Conservation (phyloP, 139 green algal genomes). For the Coccomyxa sp. region DNA sequence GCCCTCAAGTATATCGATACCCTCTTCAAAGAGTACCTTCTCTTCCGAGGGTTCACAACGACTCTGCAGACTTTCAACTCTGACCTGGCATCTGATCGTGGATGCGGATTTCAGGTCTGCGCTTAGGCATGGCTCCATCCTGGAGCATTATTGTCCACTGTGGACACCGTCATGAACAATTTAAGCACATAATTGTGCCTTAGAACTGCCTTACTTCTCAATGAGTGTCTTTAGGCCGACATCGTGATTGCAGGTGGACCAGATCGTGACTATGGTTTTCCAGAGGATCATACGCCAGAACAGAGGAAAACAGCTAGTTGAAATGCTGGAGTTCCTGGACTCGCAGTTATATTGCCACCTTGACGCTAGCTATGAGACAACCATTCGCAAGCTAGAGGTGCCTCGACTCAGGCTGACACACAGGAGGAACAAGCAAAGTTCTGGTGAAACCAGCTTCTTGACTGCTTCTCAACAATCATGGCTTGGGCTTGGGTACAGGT, state of each 20-base stretch:
- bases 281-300: slow-evolving; percentile 24
- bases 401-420: not conserved
- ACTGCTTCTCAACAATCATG: not conserved
- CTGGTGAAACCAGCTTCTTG: not conserved
- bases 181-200: too few relatives aligned
- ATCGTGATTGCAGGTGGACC: not conserved
- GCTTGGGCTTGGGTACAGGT: not conserved
- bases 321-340: slow-evolving; percentile 30
- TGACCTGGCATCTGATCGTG: slow-evolving; percentile 28
- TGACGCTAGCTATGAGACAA: slow-evolving; percentile 22
- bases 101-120: slow-evolving; percentile 29
- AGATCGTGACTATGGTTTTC: slow-evolving; percentile 31
- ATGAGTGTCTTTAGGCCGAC: not conserved
- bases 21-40: slow-evolving; percentile 55
- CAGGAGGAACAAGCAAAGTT: not conserved
- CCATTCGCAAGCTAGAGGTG: slow-evolving; percentile 31
- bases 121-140: not conserved
- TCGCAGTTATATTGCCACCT: slow-evolving; percentile 30
- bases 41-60: slow-evolving; percentile 49
- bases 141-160: not conserved
- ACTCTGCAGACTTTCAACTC: slow-evolving; percentile 30
- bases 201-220: too few relatives aligned
- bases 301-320: slow-evolving; percentile 20
- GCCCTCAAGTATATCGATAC: slow-evolving; percentile 49
- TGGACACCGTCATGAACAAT: not conserved